phyloP scores from a whole-genome alignment of 2,329 filamentous ascomycete genomes.

The Neobulgaria alba region DNA sequence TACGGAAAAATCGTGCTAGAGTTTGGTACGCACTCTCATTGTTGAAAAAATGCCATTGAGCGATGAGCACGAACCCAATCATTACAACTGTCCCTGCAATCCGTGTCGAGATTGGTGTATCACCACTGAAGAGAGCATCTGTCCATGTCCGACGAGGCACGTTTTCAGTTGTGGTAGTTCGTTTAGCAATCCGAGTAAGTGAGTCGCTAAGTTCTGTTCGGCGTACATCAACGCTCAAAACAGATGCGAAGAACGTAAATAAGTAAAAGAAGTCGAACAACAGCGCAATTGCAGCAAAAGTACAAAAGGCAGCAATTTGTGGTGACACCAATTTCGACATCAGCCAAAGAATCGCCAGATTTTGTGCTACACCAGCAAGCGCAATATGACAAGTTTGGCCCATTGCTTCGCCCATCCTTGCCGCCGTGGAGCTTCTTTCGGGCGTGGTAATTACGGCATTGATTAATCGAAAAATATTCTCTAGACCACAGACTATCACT shows the following conservation, averaged over 20 bases:
- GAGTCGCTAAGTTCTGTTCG: conserved; percentile 69
- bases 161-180: conserved; percentile 19
- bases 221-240: conserved; percentile 70
- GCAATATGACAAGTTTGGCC: conserved; percentile 65
- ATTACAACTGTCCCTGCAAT: conserved; percentile 68
- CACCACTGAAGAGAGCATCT: conserved; percentile 54
- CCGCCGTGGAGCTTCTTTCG: conserved; percentile 57
- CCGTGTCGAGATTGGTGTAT: conserved; percentile 59
- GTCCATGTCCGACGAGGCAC: conserved; percentile 42
- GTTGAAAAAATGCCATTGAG: conserved; percentile 73
- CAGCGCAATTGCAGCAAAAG: conserved; percentile 66
- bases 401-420: conserved; percentile 64
- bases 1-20: conserved; percentile 29
- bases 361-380: conserved; percentile 58
- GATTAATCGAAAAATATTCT: conserved; percentile 71
- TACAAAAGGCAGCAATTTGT: conserved; percentile 66
- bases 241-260: conserved; percentile 70
- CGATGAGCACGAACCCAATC: conserved; percentile 60
- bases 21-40: conserved; percentile 38
- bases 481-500: conserved; percentile 64
- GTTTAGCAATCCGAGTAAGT: conserved; percentile 41
- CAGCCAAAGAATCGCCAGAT: conserved; percentile 55
- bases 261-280: conserved; percentile 72
- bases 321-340: conserved; percentile 61
- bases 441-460: conserved; percentile 69